These are phyloP conservation scores for Aspergillus ostianus DNA, from an alignment of 495 filamentous ascomycete genomes.

Conservation along the genomic window DNA sequence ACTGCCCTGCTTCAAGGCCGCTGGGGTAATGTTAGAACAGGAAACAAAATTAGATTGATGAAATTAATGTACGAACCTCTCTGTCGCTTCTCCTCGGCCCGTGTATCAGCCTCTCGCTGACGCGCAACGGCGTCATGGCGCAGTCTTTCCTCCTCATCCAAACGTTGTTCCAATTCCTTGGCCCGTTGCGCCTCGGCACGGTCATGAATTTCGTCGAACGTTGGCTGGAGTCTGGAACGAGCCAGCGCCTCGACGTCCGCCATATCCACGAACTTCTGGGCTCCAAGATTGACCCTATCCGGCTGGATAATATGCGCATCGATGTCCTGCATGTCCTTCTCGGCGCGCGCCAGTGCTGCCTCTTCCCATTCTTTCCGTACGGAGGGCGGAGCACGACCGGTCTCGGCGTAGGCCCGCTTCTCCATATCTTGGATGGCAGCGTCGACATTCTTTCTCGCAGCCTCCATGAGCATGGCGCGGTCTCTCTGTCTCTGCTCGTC, in stretches of 20 bases:
- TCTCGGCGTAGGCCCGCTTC: slow-evolving; percentile 70
- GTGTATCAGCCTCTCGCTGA: slow-evolving; percentile 55
- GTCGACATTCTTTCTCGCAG: slow-evolving; percentile 81
- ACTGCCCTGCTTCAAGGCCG: slow-evolving; percentile 39
- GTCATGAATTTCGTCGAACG: slow-evolving; percentile 85
- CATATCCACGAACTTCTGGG: slow-evolving; percentile 74
- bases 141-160: slow-evolving; percentile 53
- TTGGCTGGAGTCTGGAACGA: slow-evolving; percentile 74
- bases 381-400: slow-evolving; percentile 69
- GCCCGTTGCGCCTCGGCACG: slow-evolving; percentile 67
- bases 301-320: slow-evolving; percentile 53
- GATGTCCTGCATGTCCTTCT: slow-evolving; percentile 60
- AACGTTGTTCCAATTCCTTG: slow-evolving; percentile 53
- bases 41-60: not conserved
- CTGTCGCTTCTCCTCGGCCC: slow-evolving; percentile 47
- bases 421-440: slow-evolving; percentile 76
- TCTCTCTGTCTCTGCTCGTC: slow-evolving; percentile 76
- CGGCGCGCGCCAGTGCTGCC: slow-evolving; percentile 64
- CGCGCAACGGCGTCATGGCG: slow-evolving; percentile 44
- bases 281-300: slow-evolving; percentile 75
- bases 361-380: slow-evolving; percentile 75
- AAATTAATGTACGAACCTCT: slow-evolving; percentile 43
- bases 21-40: slow-evolving; percentile 31
- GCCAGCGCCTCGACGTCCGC: slow-evolving; percentile 81
- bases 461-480: slow-evolving; percentile 68